Evolutionary conservation across 768 basidiomycete species (phyloP), one percentile per base, ranked within the genome.

Genomic region (Lactarius deliciosus): DNA sequence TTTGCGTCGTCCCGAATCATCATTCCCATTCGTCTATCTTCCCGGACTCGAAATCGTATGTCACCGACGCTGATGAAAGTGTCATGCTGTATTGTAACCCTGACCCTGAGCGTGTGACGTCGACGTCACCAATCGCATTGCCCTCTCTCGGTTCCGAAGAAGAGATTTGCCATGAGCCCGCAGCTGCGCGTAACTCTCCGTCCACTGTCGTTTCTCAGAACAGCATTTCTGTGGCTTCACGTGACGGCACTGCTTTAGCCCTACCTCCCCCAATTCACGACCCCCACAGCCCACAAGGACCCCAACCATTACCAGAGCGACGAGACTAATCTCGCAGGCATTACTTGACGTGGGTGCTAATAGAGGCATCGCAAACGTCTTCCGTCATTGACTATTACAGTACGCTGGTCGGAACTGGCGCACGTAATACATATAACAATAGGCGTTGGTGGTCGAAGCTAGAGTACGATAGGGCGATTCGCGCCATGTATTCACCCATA

Each of bases 401-500:
- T 36, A 36, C n/a, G 13, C 18, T 5, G 22, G 34, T 28, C 30
- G 18, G 11, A 16, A 45, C 4, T n/a, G 22, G 34, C 6, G 4
- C 54, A 18, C 4, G 9, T 57, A 16, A 22, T 40, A 53, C 28
- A 45, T 56, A 41, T n/a, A 43, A 40, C 11, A 41, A 40, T 18
- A 41, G n/a, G 32, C 20, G 40, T 40, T 20, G 6, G 13, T 43
- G 20, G 18, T 30, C 25, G 9, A n/a, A 20, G 11, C 47, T 3
- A 20, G 3, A 30, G 25, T 2, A 30, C n/a, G 18, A 5, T n/a
- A 34, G 18, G 13, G 43, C 41, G 5, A 22, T 7, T 6, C 5
- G 28, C 10, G n/a, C 38, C 13, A 11, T 36, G 15, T 22, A 16
- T 28, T 84, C 75, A 91, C 28, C 90, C 90, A 72, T 91, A 91